Evolutionary conservation across 2,329 filamentous ascomycete genomes (phyloP).

Genomic region (Clarireedia paspali): DNA sequence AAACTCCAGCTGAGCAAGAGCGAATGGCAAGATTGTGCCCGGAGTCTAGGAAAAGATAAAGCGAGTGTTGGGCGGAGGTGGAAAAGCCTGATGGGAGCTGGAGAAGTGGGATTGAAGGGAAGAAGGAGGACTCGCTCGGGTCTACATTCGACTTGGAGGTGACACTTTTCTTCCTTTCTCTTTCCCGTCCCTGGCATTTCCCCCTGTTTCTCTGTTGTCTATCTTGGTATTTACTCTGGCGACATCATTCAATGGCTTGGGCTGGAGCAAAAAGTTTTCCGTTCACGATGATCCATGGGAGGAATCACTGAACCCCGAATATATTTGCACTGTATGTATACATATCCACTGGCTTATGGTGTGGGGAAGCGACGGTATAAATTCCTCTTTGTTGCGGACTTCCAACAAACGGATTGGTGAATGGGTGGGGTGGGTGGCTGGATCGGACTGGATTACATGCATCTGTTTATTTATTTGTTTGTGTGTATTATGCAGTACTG

Average conservation of each 20-base stretch:
- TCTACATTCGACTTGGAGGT: constrained; percentile 50
- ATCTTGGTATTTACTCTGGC: not conserved
- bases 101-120: constrained; percentile 51
- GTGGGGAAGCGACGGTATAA: no score
- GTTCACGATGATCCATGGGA: no score
- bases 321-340: no score
- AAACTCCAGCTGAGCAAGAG: constrained; percentile 57
- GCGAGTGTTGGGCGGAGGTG: constrained; percentile 50
- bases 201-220: not conserved
- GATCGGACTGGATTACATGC: no score
- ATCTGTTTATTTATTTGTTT: no score
- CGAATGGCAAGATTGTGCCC: constrained; percentile 61
- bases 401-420: no score
- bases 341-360: no score
- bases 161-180: not conserved
- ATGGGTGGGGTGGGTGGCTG: no score
- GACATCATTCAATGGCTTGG: not conserved
- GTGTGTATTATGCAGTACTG: no score
- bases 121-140: constrained; percentile 35
- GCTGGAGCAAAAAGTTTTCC: not conserved
- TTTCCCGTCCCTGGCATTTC: not conserved
- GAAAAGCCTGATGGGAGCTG: constrained; percentile 53
- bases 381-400: no score
- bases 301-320: no score
- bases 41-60: constrained; percentile 53